These are phyloP conservation scores for Epichloe glyceriae DNA, from an alignment of 2,329 filamentous ascomycete genomes.

Conservation along the genomic window DNA sequence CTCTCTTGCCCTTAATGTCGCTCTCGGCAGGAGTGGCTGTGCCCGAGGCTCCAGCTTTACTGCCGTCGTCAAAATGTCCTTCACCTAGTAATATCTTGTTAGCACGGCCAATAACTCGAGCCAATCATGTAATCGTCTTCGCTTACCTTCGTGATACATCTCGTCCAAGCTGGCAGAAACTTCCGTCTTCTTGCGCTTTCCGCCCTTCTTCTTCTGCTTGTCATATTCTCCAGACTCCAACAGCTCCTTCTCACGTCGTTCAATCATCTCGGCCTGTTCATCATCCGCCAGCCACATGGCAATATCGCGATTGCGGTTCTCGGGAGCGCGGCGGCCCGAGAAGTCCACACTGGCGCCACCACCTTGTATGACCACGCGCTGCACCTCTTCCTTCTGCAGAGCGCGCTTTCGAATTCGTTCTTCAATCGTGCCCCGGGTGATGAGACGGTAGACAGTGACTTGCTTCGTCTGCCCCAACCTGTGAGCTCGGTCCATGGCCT, in stretches of 20 bases:
- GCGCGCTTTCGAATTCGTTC: conserved; percentile 96
- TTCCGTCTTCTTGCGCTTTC: conserved; percentile 41
- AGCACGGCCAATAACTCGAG: not conserved
- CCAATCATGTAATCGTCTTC: conserved; percentile 23
- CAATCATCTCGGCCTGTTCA: conserved; percentile 87
- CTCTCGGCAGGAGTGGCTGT: conserved; percentile 68
- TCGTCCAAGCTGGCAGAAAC: conserved; percentile 66
- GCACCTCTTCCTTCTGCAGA: conserved; percentile 95
- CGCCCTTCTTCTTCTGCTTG: conserved; percentile 50
- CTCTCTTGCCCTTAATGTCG: conserved; percentile 37
- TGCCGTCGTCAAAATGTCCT: conserved; percentile 84
- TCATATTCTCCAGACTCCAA: conserved; percentile 57
- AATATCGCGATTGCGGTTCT: conserved; percentile 95
- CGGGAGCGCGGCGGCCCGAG: conserved; percentile 73
- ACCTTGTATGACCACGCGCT: conserved; percentile 90
- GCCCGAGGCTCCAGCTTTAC: conserved; percentile 57
- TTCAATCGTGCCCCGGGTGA: conserved; percentile 92
- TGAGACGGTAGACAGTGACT: conserved; percentile 94
- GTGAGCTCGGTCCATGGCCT: conserved; percentile 98
- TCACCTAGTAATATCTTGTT: conserved; percentile 50
- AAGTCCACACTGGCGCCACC: conserved; percentile 90
- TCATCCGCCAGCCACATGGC: conserved; percentile 98
- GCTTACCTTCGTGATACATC: conserved; percentile 92
- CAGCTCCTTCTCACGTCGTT: conserved; percentile 80
- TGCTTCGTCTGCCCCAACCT: conserved; percentile 91